Conservation (phyloP, 2,329 filamentous ascomycete genomes). For the Pyrenophora seminiperda region DNA sequence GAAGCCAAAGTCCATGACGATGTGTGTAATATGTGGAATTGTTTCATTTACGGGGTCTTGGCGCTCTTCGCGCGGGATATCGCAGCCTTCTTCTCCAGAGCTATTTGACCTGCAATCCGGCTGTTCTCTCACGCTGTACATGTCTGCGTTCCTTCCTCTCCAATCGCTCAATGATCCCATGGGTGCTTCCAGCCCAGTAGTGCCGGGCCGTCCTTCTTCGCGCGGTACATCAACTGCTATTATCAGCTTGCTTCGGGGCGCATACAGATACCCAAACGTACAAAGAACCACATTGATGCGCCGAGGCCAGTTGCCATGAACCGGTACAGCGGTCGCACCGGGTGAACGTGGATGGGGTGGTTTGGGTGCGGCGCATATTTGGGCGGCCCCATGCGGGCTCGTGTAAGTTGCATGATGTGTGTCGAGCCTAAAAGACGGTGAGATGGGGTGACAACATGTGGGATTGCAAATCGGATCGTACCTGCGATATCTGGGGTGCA, state of each 20-base stretch:
- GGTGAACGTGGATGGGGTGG: conserved; percentile 64
- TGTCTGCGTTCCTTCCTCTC: background rate
- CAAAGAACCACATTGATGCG: conserved; percentile 99
- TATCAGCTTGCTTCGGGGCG: conserved; percentile 25
- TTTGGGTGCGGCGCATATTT: conserved; percentile 48
- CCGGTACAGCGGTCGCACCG: conserved; percentile 73
- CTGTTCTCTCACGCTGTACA: background rate
- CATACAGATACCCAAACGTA: conserved; percentile 56
- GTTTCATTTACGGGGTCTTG: conserved; percentile 1
- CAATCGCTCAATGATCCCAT: conserved; percentile 43
- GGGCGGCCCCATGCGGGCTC: conserved; percentile 44
- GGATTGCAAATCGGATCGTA: conserved; percentile 13
- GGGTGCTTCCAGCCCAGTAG: conserved; percentile 91
- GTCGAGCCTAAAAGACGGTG: conserved; percentile 25
- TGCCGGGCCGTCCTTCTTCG: conserved; percentile 92
- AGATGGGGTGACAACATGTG: background rate
- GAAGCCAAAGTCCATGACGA: too few relatives aligned
- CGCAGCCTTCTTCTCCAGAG: background rate
- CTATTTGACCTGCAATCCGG: background rate
- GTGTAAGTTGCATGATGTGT: conserved; percentile 35
- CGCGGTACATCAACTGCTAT: conserved; percentile 85
- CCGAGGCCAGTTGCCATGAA: conserved; percentile 85
- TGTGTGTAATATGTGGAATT: background rate
- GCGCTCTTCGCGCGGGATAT: conserved; percentile 2
- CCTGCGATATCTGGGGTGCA: conserved; percentile 35